Base-by-base conservation (phyloP, 805 yeast genomes). In the Myxozyma nipponensis region DNA sequence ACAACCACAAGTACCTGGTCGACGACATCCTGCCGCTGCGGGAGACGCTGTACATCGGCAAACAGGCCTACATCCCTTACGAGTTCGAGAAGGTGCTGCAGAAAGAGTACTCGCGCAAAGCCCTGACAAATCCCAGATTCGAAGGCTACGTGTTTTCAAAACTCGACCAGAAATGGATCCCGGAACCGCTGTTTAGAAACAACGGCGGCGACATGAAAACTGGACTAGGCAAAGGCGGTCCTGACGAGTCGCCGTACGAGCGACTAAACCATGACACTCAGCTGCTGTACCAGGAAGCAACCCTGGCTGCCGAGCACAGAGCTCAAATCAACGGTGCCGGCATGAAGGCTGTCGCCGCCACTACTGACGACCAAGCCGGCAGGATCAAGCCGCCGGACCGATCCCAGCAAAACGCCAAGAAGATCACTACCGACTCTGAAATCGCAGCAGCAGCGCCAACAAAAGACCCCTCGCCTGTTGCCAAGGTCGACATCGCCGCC, bases 21-120 rank as follows among this genome's bases (percentile, higher is more conserved):
- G 72, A 73, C 6, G 80, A 77, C 43, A 62, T 84, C 15, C 62
- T 71, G 7, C 84, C 87, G 0, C 67, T 85, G 52, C 66, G 75
- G 3, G 69, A 75, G 30, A 74, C 85, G 0, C 57, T 71, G 18
- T 82, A 79, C 57, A 90, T 85, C 63, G 87, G 87, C 2, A 75
- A 63, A 9, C 53, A 70, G 15, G 72, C 76, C 1, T 72, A 70
- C 48, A 64, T 78, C 21, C 85, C 84, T 0, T 60, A 66, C 39
- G 61, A 61, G 42, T 65, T 66, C 26, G 69, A 70, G 10, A 54
- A 56, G 3, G 58, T 72, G 10, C 65, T 77, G 3, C 43, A 52
- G 9, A 58, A 67, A 9, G 82, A 77, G 52, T 75, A 76, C 57
- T 52, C 57, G 15, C 46, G 54, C 18, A 46, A 50, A 21, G 57